phyloP scores from a whole-genome alignment of 352 stramenopile species.

The Pythium graminicola region DNA sequence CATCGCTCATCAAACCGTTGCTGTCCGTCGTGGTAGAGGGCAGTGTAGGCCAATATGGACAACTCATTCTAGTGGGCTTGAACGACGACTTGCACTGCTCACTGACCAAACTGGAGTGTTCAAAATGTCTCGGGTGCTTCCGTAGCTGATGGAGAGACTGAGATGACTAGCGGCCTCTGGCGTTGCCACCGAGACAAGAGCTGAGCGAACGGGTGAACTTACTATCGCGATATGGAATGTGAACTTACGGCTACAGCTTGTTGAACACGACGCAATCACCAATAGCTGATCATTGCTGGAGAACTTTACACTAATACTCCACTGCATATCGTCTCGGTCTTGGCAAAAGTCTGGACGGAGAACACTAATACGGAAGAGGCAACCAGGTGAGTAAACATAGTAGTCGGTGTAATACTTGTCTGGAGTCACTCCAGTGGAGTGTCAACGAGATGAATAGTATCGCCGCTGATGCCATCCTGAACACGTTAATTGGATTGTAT shows the following conservation, averaged over 20 bases:
- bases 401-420: too few relatives aligned
- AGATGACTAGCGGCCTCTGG: slow-evolving; percentile 62
- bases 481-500: slow-evolving; percentile 86
- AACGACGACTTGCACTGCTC: slow-evolving; percentile 63
- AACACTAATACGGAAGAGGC: too few relatives aligned
- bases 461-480: slow-evolving; percentile 80
- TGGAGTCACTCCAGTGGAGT: too few relatives aligned
- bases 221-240: slow-evolving; percentile 69
- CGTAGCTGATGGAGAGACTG: slow-evolving; percentile 36
- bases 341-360: too few relatives aligned
- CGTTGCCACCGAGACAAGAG: slow-evolving; percentile 64
- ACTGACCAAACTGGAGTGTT: slow-evolving; percentile 68
- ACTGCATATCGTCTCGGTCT: too few relatives aligned
- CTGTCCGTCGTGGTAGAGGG: slow-evolving; percentile 53
- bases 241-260: slow-evolving; percentile 36
- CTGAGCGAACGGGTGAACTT: slow-evolving; percentile 67
- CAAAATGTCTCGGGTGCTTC: slow-evolving; percentile 56
- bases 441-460: too few relatives aligned
- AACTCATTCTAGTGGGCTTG: slow-evolving; percentile 52
- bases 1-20: slow-evolving; percentile 37
- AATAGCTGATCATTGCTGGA: slow-evolving; percentile 58
- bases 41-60: slow-evolving; percentile 60
- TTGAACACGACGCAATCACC: slow-evolving; percentile 72
- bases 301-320: too few relatives aligned
- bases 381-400: too few relatives aligned